Evolutionary conservation across 2,329 filamentous ascomycete genomes (phyloP).

Genomic region (Aureobasidium sp.): DNA sequence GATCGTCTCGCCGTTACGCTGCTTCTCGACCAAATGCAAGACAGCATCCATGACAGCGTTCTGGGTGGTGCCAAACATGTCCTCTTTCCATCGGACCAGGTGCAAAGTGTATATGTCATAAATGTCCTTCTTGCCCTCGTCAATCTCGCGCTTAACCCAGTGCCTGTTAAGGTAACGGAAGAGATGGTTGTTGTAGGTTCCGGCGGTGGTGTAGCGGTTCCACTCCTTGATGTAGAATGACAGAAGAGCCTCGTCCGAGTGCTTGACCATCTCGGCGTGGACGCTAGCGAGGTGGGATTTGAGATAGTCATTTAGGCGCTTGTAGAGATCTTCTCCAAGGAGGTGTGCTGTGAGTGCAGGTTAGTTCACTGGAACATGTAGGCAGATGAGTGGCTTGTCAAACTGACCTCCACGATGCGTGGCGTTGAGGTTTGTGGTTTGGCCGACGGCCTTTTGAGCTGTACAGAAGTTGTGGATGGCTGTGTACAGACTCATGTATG

Average conservation of each 20-base stretch:
- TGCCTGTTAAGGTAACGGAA: conserved; percentile 95
- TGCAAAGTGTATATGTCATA: conserved; percentile 98
- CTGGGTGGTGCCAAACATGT: conserved; percentile 79
- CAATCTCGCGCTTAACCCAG: conserved; percentile 98
- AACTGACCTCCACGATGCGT: conserved; percentile 63
- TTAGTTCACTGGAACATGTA: conserved; percentile 3
- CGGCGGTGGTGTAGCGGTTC: conserved; percentile 89
- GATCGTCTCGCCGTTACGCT: conserved; percentile 94
- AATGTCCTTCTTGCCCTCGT: conserved; percentile 96
- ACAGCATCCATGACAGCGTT: conserved; percentile 92
- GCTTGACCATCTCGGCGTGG: conserved; percentile 64
- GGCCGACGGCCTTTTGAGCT: conserved; percentile 80
- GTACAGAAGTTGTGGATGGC: conserved; percentile 99
- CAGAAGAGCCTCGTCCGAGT: conserved; percentile 84
- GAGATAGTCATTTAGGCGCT: conserved; percentile 81
- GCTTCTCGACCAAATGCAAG: conserved; percentile 90
- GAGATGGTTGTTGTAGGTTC: conserved; percentile 94
- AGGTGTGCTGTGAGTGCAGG: conserved; percentile 63
- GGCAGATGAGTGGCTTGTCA: background rate
- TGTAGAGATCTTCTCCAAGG: conserved; percentile 91
- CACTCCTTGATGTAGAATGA: conserved; percentile 95
- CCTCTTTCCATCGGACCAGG: conserved; percentile 87
- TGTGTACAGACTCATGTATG: conserved; percentile 97
- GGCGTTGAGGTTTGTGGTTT: conserved; percentile 40
- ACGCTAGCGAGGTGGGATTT: conserved; percentile 67